These are phyloP conservation scores for Discostella stelligeroides DNA, from an alignment of 108 stramenopile species.

Conservation along the genomic window DNA sequence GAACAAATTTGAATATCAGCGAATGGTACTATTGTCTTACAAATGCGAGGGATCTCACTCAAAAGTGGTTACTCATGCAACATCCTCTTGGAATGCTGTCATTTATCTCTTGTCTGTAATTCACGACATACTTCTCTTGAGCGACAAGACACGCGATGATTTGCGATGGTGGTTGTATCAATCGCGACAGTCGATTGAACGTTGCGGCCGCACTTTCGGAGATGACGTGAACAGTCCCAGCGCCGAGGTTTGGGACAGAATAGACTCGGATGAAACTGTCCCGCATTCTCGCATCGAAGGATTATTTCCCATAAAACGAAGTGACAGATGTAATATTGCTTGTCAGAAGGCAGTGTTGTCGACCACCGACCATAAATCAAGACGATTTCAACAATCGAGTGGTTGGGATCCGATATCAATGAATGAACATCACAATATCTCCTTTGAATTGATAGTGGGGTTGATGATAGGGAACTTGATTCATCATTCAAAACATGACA, in stretches of 20 bases:
- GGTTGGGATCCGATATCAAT: constrained; percentile 44
- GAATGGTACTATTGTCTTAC: background rate
- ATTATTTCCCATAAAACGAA: background rate
- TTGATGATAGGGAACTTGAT: constrained; percentile 35
- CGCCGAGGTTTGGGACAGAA: background rate
- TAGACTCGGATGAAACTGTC: background rate
- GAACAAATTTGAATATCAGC: background rate
- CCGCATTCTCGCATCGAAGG: constrained; percentile 42
- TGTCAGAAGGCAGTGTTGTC: constrained; percentile 9
- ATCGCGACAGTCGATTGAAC: background rate
- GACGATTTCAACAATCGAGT: background rate
- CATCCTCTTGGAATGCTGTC: constrained; percentile 27
- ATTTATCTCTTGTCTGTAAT: constrained; percentile 33
- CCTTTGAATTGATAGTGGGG: constrained; percentile 38
- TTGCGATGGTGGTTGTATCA: background rate
- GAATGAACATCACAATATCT: constrained; percentile 17
- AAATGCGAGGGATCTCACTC: background rate
- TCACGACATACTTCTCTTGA: constrained; percentile 29
- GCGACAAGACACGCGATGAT: constrained; percentile 36
- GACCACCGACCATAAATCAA: constrained; percentile 3
- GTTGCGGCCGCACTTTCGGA: constrained; percentile 1
- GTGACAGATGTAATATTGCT: no score
- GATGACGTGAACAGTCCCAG: background rate
- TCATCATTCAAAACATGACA: background rate
- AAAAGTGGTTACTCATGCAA: background rate